Conservation (phyloP, 2,329 filamentous ascomycete genomes). For the Microdochium bolleyi region DNA sequence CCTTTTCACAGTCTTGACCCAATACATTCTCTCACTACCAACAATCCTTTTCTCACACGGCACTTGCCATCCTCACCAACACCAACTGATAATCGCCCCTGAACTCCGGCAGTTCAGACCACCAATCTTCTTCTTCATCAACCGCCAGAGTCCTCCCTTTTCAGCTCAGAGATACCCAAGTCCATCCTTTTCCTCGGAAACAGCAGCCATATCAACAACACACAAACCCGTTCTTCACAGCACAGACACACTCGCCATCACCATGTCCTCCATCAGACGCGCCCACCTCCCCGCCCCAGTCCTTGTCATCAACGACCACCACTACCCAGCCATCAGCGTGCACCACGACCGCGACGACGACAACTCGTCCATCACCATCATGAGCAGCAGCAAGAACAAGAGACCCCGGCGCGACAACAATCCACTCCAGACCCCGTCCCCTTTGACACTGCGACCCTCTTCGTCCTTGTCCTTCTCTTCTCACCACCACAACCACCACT, state of each 20-base stretch:
- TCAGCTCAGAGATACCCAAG: not conserved
- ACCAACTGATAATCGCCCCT: not conserved
- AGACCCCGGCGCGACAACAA: not conserved
- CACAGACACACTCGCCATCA: no score
- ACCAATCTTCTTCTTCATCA: not conserved
- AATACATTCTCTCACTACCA: not conserved
- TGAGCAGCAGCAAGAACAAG: not conserved
- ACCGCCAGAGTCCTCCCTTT: not conserved
- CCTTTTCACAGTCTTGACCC: not conserved
- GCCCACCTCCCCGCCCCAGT: conserved; percentile 20
- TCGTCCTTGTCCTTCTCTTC: no score
- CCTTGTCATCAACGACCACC: conserved; percentile 16
- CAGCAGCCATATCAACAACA: not conserved
- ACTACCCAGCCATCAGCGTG: conserved; percentile 13
- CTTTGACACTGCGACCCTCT: no score
- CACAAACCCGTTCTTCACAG: not conserved
- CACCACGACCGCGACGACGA: conserved; percentile 7
- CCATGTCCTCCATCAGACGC: not conserved
- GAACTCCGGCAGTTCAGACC: not conserved
- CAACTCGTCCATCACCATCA: not conserved
- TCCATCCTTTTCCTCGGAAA: no score
- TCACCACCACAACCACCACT: no score
- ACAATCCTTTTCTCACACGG: not conserved
- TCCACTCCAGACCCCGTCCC: not conserved
- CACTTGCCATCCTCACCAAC: not conserved